phyloP scores from a whole-genome alignment of 306 rosid species.

The Dalbergia cultrata region DNA sequence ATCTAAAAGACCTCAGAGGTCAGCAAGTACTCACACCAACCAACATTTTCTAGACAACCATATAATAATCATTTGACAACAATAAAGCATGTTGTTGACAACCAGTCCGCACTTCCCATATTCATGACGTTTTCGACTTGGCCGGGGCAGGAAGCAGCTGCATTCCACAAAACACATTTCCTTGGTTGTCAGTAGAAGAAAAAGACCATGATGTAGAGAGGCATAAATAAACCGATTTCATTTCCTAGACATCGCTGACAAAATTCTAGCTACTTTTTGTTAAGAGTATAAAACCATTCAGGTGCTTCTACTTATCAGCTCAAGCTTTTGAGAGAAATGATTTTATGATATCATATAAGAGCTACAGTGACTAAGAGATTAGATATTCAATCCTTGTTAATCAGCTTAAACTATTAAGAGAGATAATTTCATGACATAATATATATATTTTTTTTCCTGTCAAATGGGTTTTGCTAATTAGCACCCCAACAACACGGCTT shows the following conservation, averaged over 20 bases:
- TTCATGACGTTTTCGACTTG: slow-evolving; percentile 76
- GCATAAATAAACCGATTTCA: neutral
- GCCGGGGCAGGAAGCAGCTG: slow-evolving; percentile 88
- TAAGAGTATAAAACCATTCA: too few species aligned
- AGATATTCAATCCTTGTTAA: too few species aligned
- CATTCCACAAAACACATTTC: slow-evolving; percentile 49
- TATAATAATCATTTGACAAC: slow-evolving; percentile 52
- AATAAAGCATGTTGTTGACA: slow-evolving; percentile 29
- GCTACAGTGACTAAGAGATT: too few species aligned
- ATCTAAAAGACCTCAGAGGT: slow-evolving; percentile 35
- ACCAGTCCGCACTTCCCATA: slow-evolving; percentile 37
- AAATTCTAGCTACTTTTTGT: neutral
- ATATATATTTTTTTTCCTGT: too few species aligned
- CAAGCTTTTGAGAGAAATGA: too few species aligned
- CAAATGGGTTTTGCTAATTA: too few species aligned
- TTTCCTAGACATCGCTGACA: neutral
- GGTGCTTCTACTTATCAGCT: too few species aligned
- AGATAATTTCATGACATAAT: too few species aligned
- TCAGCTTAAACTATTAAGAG: too few species aligned
- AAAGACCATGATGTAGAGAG: neutral
- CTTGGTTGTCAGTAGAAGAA: slow-evolving; percentile 40
- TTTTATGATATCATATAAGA: too few species aligned
- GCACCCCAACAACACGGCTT: too few species aligned
- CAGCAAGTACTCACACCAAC: slow-evolving; percentile 51
- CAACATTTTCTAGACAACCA: slow-evolving; percentile 48